Percentiles rank a stretch among this genome's conserved stretches.
phyloP scores from a whole-genome alignment of 495 filamentous ascomycete species.

The Echria macrotheca region DNA sequence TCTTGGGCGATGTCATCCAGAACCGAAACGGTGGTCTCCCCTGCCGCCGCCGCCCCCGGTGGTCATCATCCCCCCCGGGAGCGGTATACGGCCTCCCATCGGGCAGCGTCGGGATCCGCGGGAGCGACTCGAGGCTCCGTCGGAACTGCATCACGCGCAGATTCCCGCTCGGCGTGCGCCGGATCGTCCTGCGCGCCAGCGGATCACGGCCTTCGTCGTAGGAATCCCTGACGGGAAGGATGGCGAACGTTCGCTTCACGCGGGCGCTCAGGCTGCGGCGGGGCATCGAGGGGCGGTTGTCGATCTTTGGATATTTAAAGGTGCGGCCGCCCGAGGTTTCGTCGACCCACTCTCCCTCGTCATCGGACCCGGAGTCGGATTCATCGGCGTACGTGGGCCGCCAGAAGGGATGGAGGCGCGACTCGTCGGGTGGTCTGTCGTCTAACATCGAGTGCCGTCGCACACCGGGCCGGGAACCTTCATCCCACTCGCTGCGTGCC shows the following conservation, averaged over 20 bases:
- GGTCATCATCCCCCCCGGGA: constrained; percentile 19
- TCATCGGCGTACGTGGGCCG: constrained; percentile 69
- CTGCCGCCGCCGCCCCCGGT: too few species aligned
- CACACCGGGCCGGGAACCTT: constrained; percentile 21
- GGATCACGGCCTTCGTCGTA: constrained; percentile 34
- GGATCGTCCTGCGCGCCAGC: constrained; percentile 44
- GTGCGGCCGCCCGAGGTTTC: constrained; percentile 24
- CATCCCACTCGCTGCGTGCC: constrained; percentile 24
- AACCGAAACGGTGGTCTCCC: constrained; percentile 15
- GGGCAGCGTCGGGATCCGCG: constrained; percentile 15
- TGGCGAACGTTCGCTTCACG: constrained; percentile 48
- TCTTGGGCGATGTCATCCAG: constrained; percentile 17
- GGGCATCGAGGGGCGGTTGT: constrained; percentile 38
- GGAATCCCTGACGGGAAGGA: constrained; percentile 37
- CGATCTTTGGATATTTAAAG: constrained; percentile 34
- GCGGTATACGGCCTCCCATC: constrained; percentile 30
- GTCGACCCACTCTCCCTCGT: constrained; percentile 37
- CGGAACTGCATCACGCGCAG: constrained; percentile 45
- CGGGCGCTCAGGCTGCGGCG: constrained; percentile 47
- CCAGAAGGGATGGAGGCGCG: constrained; percentile 76
- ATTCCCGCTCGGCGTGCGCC: constrained; percentile 44
- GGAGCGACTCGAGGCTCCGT: constrained; percentile 35
- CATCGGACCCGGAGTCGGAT: constrained; percentile 42
- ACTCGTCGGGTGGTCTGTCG: constrained; percentile 42
- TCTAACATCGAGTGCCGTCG: constrained; percentile 35